Base-by-base conservation (phyloP, 495 filamentous ascomycete species). In the Viridothelium virens region DNA sequence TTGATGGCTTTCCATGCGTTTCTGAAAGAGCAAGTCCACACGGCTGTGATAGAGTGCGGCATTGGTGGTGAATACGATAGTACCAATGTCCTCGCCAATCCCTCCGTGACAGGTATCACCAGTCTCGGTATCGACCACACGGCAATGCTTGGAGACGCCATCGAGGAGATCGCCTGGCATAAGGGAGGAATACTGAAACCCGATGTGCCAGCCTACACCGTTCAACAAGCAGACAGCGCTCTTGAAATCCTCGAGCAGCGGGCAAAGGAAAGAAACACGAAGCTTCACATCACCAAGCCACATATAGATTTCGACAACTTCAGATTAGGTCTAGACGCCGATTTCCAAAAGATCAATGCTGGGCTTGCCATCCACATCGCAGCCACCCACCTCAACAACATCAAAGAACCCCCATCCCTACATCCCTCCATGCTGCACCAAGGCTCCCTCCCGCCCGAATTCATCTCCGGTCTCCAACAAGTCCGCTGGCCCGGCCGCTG, bases 91-190 rank as follows among this genome's bases (percentile, higher is more conserved):
- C 84, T 97, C 18, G 80, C 82, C 25, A 77, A 82, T 34, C 93
- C 93, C 6, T 84, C 84, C 14, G 89, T 85, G 2, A 83, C 83
- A 2, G 92, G 87, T 0, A 90, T 98, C 56, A 90, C 87, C 12
- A 91, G 87, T 61, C 79, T 98, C 34, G 94, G 91, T 7, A 96
- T 98, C 68, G 95, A 98, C 70, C 94, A 98, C 71, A 85, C 86
- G 14, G 81, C 79, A 16, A 79, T 91, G 73, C 83, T 98, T 39
- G 94, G 94, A 14, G 75, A 83, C 41, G 95, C 94, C 0, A 86
- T 96, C 50, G 89, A 92, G 61, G 83, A 92, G 69, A 98, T 98
- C 67, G 93, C 95, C 3, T 97, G 95, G 94, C 93, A 98, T 72
- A 97, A 98, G 75, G 90, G 84, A 12, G 94, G 94, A 12, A 93